Base-by-base conservation (phyloP, 2,329 filamentous ascomycete species). In the Orbilia oligospora region DNA sequence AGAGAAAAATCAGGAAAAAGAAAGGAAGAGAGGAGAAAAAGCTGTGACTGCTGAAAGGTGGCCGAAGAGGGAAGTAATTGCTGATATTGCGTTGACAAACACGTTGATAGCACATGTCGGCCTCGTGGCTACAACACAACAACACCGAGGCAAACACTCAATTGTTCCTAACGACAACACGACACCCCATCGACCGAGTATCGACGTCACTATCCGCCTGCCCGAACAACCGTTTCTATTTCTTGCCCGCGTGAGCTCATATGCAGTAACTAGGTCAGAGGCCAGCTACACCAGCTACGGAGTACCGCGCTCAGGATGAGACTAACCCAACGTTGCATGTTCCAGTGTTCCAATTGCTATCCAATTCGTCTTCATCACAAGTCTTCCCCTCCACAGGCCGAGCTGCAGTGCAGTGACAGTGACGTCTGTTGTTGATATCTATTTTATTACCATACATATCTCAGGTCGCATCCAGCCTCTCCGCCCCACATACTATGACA, bases 21-120 rank as follows among this genome's bases (percentile, higher is more conserved):
- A 53, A 14, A 46, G 14, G 61, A 61, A 8, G 70, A 67, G 63
- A 66, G 44, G n/a, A 20, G 18, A 77, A 56, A 64, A 56, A 16
- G 66, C 58, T 77, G 73, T 77, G 73, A 77, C 73, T 77, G 73
- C 67, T 63, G 70, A 77, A 76, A 69, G 36, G n/a, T 22, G 36
- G 1, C 38, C 3, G 8, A 51, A 44, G 4, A 44, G 65, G 65
- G 65, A 27, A 53, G 1, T 30, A n/a, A 58, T 58, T 49, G 53
- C 5, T 18, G 2, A 27, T n/a, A 3, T 38, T 9, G 6, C 0
- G 5, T 18, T 6, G 20, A 24, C 64, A 69, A 58, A 66, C 48
- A 9, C 20, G 9, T 41, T n/a, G 18, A 1, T 2, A 44, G 9
- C 24, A 36, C 33, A n/a, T n/a, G n/a, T n/a, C n/a, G n/a, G n/a